A percentile compares a stretch with the other conserved stretches of the same genome.
Conservation (phyloP, 2,329 filamentous ascomycete species). For the Laburnicola sp. region DNA sequence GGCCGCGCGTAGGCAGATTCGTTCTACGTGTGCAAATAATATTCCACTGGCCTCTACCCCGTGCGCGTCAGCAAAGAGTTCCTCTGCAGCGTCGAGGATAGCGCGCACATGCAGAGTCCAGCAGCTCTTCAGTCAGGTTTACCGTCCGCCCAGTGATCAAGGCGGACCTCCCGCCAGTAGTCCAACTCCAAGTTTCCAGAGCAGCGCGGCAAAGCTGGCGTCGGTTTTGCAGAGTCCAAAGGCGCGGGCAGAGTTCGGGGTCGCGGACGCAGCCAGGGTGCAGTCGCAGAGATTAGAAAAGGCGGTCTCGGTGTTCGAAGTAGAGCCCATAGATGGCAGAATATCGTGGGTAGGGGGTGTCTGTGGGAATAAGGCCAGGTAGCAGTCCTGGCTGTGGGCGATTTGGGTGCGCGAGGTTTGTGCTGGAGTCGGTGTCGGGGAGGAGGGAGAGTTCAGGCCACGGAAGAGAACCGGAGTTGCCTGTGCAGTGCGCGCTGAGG, state of each 20-base stretch:
- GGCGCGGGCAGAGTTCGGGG: constrained; percentile 40
- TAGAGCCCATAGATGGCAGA: constrained; percentile 52
- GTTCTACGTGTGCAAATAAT: constrained; percentile 11
- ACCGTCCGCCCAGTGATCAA: constrained; percentile 57
- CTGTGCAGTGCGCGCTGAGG: not conserved
- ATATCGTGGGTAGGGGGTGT: constrained; percentile 25
- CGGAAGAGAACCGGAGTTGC: too few relatives aligned
- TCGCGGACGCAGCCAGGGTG: constrained; percentile 41
- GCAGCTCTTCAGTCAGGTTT: constrained; percentile 34
- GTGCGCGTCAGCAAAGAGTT: constrained; percentile 30
- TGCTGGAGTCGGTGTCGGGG: constrained; percentile 19
- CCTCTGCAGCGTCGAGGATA: constrained; percentile 13
- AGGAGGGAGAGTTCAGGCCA: constrained; percentile 13
- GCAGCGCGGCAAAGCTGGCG: constrained; percentile 52
- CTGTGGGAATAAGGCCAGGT: constrained; percentile 34
- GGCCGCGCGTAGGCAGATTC: constrained; percentile 16
- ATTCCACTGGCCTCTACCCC: constrained; percentile 22
- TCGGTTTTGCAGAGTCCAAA: constrained; percentile 47
- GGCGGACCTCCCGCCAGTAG: constrained; percentile 55
- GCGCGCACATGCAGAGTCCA: constrained; percentile 31
- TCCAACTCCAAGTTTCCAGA: too few relatives aligned
- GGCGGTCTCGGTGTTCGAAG: constrained; percentile 39
- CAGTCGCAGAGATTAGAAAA: constrained; percentile 33
- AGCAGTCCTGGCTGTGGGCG: constrained; percentile 30
- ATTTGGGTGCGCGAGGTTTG: constrained; percentile 21